Evolutionary conservation across 345 rosid species (phyloP).

Genomic region (Aquilaria yunnanensis): DNA sequence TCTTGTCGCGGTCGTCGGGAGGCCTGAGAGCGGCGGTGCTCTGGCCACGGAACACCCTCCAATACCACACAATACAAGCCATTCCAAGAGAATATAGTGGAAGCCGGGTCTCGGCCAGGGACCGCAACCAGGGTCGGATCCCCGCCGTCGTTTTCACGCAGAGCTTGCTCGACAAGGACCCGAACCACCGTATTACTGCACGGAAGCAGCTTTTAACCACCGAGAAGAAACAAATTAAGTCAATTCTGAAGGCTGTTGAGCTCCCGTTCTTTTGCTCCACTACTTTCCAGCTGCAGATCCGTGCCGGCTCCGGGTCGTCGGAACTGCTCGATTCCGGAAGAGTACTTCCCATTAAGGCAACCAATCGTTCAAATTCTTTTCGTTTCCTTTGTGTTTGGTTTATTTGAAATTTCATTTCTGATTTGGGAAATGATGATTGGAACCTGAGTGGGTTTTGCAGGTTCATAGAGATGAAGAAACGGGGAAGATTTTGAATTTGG

Average conservation of each 20-base stretch:
- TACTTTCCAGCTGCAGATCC: slow-evolving; percentile 55
- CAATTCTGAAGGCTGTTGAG: slow-evolving; percentile 45
- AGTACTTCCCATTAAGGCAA: slow-evolving; percentile 79
- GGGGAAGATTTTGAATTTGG: slow-evolving; percentile 79
- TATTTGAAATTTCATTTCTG: neutral
- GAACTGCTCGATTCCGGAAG: slow-evolving; percentile 61
- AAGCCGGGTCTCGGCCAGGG: slow-evolving; percentile 34
- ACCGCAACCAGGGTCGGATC: slow-evolving; percentile 53
- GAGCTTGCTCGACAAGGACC: slow-evolving; percentile 28
- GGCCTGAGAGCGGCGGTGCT: slow-evolving; percentile 31
- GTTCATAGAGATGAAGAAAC: slow-evolving; percentile 75
- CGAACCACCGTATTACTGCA: slow-evolving; percentile 2
- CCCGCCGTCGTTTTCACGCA: slow-evolving; percentile 66
- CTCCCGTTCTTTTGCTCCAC: slow-evolving; percentile 62
- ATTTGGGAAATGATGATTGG: slow-evolving; percentile 5
- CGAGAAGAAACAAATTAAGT: slow-evolving; percentile 53
- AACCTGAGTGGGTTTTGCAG: slow-evolving; percentile 27
- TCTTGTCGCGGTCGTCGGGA: slow-evolving; percentile 44
- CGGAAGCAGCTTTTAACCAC: slow-evolving; percentile 50
- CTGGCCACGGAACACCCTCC: slow-evolving; percentile 1
- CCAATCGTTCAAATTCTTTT: neutral
- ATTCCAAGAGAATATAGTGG: slow-evolving; percentile 55
- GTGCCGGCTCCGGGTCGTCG: slow-evolving; percentile 60
- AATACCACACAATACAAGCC: slow-evolving; percentile 64
- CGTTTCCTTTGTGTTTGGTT: too few relatives aligned